phyloP scores from a whole-genome alignment of 257 asterid species.

The Solanum peruvianum region DNA sequence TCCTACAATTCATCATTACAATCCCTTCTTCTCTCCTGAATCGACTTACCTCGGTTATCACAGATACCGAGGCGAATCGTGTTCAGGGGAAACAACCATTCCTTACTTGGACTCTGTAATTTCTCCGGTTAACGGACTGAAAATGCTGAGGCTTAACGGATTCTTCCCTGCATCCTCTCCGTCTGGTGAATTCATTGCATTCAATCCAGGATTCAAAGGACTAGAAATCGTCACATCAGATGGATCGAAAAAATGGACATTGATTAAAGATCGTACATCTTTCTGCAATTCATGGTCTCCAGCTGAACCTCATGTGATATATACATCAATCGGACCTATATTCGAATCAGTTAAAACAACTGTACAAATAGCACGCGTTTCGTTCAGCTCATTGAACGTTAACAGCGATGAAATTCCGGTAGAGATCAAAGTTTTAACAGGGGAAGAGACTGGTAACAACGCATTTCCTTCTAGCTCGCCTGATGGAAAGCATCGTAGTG shows the following conservation, averaged over 20 bases:
- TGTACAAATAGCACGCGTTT: conserved; percentile 69
- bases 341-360: conserved; percentile 29
- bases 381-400: conserved; percentile 29
- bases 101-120: conserved; percentile 39
- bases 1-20: conserved; percentile 67
- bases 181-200: conserved; percentile 44
- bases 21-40: conserved; percentile 53
- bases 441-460: conserved; percentile 57
- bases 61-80: conserved; percentile 55
- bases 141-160: conserved; percentile 57
- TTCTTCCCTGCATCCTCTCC: conserved; percentile 62
- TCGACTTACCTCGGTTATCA: conserved; percentile 50
- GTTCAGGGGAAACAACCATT: conserved; percentile 19
- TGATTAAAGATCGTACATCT: conserved; percentile 34
- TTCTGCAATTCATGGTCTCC: conserved; percentile 72
- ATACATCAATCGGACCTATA: conserved; percentile 62
- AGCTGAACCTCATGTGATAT: conserved; percentile 39
- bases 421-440: conserved; percentile 49
- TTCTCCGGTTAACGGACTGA: conserved; percentile 36
- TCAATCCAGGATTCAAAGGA: conserved; percentile 27
- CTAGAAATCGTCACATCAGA: conserved; percentile 46
- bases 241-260: conserved; percentile 57
- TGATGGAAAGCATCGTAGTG: conserved; percentile 52
- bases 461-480: conserved; percentile 86
- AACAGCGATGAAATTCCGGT: conserved; percentile 13